Percentiles rank a stretch among this genome's conserved stretches.
Conservation (phyloP, 2,329 filamentous ascomycete species). For the Trichoderma koningii region DNA sequence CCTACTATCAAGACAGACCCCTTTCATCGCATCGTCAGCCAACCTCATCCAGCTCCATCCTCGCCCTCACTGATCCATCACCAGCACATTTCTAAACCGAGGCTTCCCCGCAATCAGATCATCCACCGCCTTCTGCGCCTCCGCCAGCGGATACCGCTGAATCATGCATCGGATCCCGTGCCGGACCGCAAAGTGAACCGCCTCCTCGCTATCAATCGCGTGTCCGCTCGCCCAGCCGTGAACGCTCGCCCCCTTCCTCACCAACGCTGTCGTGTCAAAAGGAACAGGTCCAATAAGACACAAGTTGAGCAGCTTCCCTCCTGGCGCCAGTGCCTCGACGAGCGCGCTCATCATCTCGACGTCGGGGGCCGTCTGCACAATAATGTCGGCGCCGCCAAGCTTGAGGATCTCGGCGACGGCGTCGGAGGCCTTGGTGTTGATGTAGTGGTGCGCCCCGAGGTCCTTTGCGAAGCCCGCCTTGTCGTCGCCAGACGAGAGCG, state of each 20-base stretch:
- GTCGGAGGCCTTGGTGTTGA: slow-evolving; percentile 56
- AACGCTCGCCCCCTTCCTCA: slow-evolving; percentile 58
- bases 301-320: slow-evolving; percentile 64
- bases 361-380: slow-evolving; percentile 65
- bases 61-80: slow-evolving; percentile 38
- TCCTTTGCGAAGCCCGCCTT: slow-evolving; percentile 67
- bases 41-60: too few relatives aligned
- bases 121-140: slow-evolving; percentile 50
- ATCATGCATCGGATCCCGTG: slow-evolving; percentile 66
- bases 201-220: slow-evolving; percentile 64
- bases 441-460: slow-evolving; percentile 49
- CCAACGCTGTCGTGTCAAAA: slow-evolving; percentile 47
- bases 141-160: slow-evolving; percentile 62
- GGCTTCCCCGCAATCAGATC: slow-evolving; percentile 46
- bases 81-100: slow-evolving; percentile 49
- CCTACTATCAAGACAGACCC: too few relatives aligned
- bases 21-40: slow-evolving; percentile 31
- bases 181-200: slow-evolving; percentile 63
- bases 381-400: slow-evolving; percentile 63
- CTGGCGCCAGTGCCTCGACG: slow-evolving; percentile 53
- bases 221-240: slow-evolving; percentile 66
- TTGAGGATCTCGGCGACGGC: slow-evolving; percentile 51
- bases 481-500: slow-evolving; percentile 63
- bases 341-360: slow-evolving; percentile 56
- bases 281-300: slow-evolving; percentile 51